Evolutionary conservation across 2,329 filamentous ascomycete genomes (phyloP).

Genomic region (Lizonia empirigonia): DNA sequence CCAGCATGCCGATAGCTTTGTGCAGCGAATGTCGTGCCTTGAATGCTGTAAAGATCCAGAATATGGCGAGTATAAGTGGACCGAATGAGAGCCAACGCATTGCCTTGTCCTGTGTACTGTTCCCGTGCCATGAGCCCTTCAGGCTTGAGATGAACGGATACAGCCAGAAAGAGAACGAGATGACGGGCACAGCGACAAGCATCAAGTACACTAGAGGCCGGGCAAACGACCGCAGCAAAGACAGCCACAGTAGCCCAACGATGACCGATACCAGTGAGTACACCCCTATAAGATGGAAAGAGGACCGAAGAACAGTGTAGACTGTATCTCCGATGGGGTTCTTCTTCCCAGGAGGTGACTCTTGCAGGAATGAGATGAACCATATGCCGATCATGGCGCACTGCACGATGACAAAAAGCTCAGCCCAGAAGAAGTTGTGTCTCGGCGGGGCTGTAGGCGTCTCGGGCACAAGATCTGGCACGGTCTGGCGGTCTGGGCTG

Average conservation of each 20-base stretch:
- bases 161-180: constrained; percentile 86
- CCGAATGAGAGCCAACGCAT: constrained; percentile 88
- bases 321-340: constrained; percentile 87
- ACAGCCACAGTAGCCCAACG: constrained; percentile 89
- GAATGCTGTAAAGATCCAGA: constrained; percentile 85
- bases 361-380: constrained; percentile 88
- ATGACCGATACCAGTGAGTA: constrained; percentile 90
- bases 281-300: constrained; percentile 85
- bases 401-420: constrained; percentile 83
- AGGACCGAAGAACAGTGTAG: constrained; percentile 84
- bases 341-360: constrained; percentile 70
- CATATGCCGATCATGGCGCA: constrained; percentile 87
- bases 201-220: constrained; percentile 81
- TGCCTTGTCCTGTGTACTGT: constrained; percentile 79
- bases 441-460: constrained; percentile 51
- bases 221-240: constrained; percentile 84
- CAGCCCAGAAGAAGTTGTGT: constrained; percentile 91
- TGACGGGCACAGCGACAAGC: constrained; percentile 80
- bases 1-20: constrained; percentile 84
- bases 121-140: constrained; percentile 74
- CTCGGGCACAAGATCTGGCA: constrained; percentile 62
- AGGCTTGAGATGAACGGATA: constrained; percentile 93
- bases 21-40: constrained; percentile 79
- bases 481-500: constrained; percentile 59
- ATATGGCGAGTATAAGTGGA: constrained; percentile 71